Evolutionary conservation across 257 asterid genomes (phyloP), one percentile per base, ranked within the genome.

Genomic region (Solanum okadae): DNA sequence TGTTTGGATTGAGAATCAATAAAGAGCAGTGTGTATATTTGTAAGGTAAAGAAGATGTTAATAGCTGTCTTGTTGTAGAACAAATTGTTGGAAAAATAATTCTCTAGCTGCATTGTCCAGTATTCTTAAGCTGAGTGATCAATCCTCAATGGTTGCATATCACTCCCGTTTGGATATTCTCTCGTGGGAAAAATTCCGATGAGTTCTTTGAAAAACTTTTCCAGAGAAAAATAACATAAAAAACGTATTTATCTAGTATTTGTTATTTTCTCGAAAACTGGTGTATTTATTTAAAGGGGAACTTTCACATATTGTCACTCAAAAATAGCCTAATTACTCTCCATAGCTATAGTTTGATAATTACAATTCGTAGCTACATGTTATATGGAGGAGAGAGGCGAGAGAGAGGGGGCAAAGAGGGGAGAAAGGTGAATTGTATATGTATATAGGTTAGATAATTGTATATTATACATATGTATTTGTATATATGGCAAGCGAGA

Each of bases 21-120:
- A 85, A 85, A 67, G 56, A 85, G 73, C 90, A 75, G 56, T 37
- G 85, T 88, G 88, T 85, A 67, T 81, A 88, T 61, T 8, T 84
- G 72, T 4, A 56, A 82, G 85, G 84, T 76, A 87, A 81, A 33
- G 2, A 22, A 87, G 86, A 52, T 46, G 85, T 86, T 86, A 82
- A 82, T 82, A 82, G 20, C 71, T 49, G 44, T 68, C 65, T 76
- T 56, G 27, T 87, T 83, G 83, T 87, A 67, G 42, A 72, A 72
- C 70, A 72, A 61, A 61, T 89, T 83, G 31, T 46, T 59, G 52
- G 75, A 35, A 81, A 67, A 61, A 85, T 85, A 72, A 85, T 75
- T 85, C 34, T 85, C 42, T 86, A 18, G 37, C 86, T 65, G 83
- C 75, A 15, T 49, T 34, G 44, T 65, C 83, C 84, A n/a, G 77